Evolutionary conservation across 2,329 filamentous ascomycete genomes (phyloP), one percentile per base, ranked within the genome.

Genomic region (Fusarium beomiforme): DNA sequence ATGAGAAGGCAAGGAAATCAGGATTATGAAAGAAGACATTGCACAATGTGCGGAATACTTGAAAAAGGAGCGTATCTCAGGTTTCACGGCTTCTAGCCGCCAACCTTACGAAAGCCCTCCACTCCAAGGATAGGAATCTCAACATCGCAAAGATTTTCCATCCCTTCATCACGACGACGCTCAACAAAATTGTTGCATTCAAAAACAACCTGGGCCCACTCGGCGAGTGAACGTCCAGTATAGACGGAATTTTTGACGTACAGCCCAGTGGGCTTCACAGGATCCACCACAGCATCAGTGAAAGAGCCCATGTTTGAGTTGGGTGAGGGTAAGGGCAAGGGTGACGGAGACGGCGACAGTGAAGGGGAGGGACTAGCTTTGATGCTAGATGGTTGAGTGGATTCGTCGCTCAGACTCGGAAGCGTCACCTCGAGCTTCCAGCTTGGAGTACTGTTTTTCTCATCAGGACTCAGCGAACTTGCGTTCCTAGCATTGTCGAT

Each of bases 101-200:
- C 78, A 24, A 76, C 68, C 64, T 79, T 81, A 57, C 83, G 81
- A 67, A 84, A 83, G 16, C 82, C 82, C 57, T 85, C 83, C 3
- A 84, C 79, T 17, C 78, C 78, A 6, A 85, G 79, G 21, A 79
- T 74, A 3, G 82, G 83, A 6, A 85, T 82, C 79, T 95, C 93
- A 43, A 95, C 89, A 44, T 91, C 89, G 71, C 83, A 85, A 65
- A 93, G 87, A 1, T 84, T 83, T 4, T 88, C 85, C 13, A 94
- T 88, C 46, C 93, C 93, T 78, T 96, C 93, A 49, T 90, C 89
- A 55, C 90, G 90, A 59, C 93, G 87, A 47, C 93, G 86, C 64
- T 95, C 92, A 34, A 94, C 89, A 79, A 95, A 96, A 76, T 90
- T 93, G 81, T 95, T 93, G 82, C 90, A 93, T 78, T 96, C 93